A percentile compares a stretch with the other conserved stretches of the same genome.
phyloP scores from a whole-genome alignment of 202 grass and related monocot species.

The Schoenoplectus triqueter region DNA sequence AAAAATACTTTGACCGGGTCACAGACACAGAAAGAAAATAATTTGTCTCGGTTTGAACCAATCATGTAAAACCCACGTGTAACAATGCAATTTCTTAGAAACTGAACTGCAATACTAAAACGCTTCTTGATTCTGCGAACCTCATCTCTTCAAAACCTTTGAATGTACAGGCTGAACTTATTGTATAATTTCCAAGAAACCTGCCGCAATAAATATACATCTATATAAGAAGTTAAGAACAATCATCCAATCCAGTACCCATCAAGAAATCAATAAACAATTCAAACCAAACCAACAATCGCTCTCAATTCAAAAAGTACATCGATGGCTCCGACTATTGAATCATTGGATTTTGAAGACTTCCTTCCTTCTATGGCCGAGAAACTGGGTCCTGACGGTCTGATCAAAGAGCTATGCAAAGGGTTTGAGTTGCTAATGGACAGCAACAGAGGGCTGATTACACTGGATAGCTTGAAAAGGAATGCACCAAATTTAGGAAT shows the following conservation, averaged over 20 bases:
- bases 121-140: constrained; percentile 42
- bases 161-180: constrained; percentile 21
- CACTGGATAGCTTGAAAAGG: constrained; percentile 68
- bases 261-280: background rate
- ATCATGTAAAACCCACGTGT: constrained; percentile 28
- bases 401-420: constrained; percentile 85
- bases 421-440: constrained; percentile 90
- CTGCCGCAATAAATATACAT: constrained; percentile 39
- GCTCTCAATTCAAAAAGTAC: background rate
- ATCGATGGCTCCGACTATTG: constrained; percentile 25
- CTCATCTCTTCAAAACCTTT: constrained; percentile 27
- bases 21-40: background rate
- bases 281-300: constrained; percentile 28
- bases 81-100: constrained; percentile 63
- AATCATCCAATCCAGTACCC: constrained; percentile 41
- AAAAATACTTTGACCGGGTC: background rate
- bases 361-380: constrained; percentile 76
- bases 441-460: constrained; percentile 55
- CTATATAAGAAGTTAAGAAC: background rate
- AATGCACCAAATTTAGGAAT: constrained; percentile 58
- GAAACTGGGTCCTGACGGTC: constrained; percentile 64
- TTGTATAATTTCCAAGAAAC: constrained; percentile 62
- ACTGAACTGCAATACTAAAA: constrained; percentile 39
- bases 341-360: constrained; percentile 57
- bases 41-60: constrained; percentile 10